phyloP scores from a whole-genome alignment of 139 green algal species.

The Klebsormidium nitens region DNA sequence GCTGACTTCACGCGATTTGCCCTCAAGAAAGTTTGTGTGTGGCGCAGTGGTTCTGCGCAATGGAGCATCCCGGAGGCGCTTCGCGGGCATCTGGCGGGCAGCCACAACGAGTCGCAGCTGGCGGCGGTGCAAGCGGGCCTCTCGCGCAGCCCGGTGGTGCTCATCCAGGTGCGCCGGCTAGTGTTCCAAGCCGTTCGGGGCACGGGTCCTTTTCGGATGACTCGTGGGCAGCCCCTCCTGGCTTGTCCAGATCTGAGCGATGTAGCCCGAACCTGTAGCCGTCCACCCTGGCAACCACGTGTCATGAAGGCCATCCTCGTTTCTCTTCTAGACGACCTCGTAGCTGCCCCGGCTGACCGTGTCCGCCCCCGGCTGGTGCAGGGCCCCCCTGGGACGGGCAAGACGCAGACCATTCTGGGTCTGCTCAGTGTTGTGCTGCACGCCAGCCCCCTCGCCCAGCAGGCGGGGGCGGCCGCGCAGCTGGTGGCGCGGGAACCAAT shows the following conservation, averaged over 20 bases:
- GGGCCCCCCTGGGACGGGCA: constrained; percentile 51
- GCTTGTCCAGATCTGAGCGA: no score
- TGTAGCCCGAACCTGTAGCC: no score
- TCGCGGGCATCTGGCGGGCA: constrained; percentile 44
- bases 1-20: no score
- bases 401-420: constrained; percentile 50
- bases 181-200: no score
- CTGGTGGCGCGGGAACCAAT: no score
- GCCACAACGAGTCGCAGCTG: constrained; percentile 29
- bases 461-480: no score
- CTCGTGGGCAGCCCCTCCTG: no score
- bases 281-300: neutral
- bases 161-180: constrained; percentile 32
- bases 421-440: constrained; percentile 45
- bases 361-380: constrained; percentile 28
- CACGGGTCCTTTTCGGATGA: no score
- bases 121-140: constrained; percentile 24
- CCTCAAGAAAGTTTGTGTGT: no score
- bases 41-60: neutral
- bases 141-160: constrained; percentile 13
- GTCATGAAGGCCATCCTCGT: neutral
- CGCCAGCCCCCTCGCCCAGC: constrained; percentile 1
- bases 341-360: neutral
- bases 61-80: constrained; percentile 14
- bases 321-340: neutral